A percentile compares a stretch with the other conserved stretches of the same genome.
Evolutionary conservation across 164 flowering plant genomes (phyloP).

Genomic region (Dillenia turbinata): DNA sequence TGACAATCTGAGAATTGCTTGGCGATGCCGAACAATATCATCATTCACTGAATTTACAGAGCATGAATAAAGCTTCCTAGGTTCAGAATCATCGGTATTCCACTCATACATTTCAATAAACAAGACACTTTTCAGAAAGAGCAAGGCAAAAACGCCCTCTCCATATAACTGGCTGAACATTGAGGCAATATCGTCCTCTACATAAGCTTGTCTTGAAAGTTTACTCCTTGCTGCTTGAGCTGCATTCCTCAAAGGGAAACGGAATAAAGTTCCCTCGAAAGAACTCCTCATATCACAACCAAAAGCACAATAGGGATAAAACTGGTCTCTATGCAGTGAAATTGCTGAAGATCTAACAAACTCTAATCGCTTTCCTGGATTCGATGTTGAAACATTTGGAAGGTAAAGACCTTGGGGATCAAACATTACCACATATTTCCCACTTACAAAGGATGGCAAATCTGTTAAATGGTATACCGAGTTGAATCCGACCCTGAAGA

Average conservation of each 20-base stretch:
- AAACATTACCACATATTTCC: constrained; percentile 81
- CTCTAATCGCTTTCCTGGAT: constrained; percentile 96
- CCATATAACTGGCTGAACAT: constrained; percentile 81
- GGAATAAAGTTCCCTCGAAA: constrained; percentile 85
- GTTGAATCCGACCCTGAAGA: constrained; percentile 89
- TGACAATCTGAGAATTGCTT: constrained; percentile 59
- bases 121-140: constrained; percentile 75
- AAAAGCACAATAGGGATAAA: constrained; percentile 81
- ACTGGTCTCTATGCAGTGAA: constrained; percentile 71
- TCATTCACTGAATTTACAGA: constrained; percentile 45
- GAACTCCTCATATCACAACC: constrained; percentile 85
- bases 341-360: constrained; percentile 80
- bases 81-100: constrained; percentile 56
- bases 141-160: constrained; percentile 76
- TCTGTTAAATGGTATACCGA: constrained; percentile 96
- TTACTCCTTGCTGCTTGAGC: constrained; percentile 80
- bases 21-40: constrained; percentile 68
- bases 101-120: constrained; percentile 76
- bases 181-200: constrained; percentile 61
- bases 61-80: constrained; percentile 74
- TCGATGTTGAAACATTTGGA: constrained; percentile 77
- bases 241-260: constrained; percentile 89
- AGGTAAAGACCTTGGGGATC: constrained; percentile 92
- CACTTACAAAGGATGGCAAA: constrained; percentile 94
- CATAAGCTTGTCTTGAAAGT: constrained; percentile 84